A percentile compares a stretch with the other conserved stretches of the same genome.
Conservation (phyloP, 805 yeast genomes). For the Candida koratica region DNA sequence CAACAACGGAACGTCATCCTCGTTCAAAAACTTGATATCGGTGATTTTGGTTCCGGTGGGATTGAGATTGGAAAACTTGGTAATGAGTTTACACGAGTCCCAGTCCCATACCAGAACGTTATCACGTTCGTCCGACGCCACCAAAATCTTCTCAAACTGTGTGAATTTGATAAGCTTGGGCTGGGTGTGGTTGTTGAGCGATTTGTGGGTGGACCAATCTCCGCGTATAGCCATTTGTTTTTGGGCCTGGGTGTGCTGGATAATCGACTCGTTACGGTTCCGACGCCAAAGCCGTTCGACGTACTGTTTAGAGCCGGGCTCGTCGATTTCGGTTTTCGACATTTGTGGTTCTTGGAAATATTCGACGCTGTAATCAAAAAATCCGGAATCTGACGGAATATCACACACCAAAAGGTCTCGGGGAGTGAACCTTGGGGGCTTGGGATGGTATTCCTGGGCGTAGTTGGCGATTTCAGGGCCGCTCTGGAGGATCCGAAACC, state of each 20-base stretch:
- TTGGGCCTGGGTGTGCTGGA: slow-evolving; percentile 86
- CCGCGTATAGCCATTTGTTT: slow-evolving; percentile 80
- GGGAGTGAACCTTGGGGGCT: slow-evolving; percentile 50
- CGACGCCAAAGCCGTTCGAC: slow-evolving; percentile 83
- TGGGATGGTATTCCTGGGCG: slow-evolving; percentile 49
- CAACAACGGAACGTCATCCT: slow-evolving; percentile 83
- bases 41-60: slow-evolving; percentile 87
- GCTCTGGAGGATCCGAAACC: slow-evolving; percentile 32
- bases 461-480: slow-evolving; percentile 36
- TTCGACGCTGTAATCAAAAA: slow-evolving; percentile 76
- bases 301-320: slow-evolving; percentile 86
- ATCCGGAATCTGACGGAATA: slow-evolving; percentile 57
- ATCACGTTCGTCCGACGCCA: slow-evolving; percentile 80
- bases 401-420: slow-evolving; percentile 25
- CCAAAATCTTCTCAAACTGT: slow-evolving; percentile 83
- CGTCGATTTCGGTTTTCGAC: slow-evolving; percentile 78
- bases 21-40: slow-evolving; percentile 81
- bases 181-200: slow-evolving; percentile 70
- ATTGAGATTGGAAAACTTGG: slow-evolving; percentile 76
- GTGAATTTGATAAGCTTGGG: slow-evolving; percentile 78
- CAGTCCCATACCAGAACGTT: slow-evolving; percentile 86
- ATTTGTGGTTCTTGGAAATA: slow-evolving; percentile 96
- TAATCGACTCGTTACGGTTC: slow-evolving; percentile 80
- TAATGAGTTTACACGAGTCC: slow-evolving; percentile 54
- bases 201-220: slow-evolving; percentile 67